Conservation (phyloP, 2,329 filamentous ascomycete species). For the Fusarium nanum region DNA sequence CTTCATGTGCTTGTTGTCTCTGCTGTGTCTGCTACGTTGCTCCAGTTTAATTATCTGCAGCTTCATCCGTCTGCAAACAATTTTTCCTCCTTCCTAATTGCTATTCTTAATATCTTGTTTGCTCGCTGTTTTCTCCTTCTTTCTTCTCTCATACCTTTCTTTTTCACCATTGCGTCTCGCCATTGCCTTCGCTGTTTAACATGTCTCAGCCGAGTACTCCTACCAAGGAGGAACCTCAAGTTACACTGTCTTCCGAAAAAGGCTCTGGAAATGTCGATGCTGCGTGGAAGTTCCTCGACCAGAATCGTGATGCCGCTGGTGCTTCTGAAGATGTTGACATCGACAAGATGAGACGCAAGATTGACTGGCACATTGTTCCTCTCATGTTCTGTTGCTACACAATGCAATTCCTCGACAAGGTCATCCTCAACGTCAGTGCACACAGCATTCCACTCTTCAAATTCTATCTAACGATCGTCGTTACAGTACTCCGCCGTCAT, state of each 20-base stretch:
- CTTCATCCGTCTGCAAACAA: background rate
- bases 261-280: constrained; percentile 51
- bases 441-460: background rate
- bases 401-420: constrained; percentile 74
- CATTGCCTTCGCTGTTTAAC: background rate
- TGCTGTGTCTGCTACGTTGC: background rate
- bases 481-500: constrained; percentile 73
- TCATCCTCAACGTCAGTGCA: constrained; percentile 67
- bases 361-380: constrained; percentile 70
- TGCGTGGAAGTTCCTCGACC: constrained; percentile 60
- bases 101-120: background rate
- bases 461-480: background rate
- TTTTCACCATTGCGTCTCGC: background rate
- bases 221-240: constrained; percentile 14
- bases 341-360: constrained; percentile 62
- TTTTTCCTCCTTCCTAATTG: background rate
- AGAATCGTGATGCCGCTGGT: constrained; percentile 54
- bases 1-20: background rate
- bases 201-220: constrained; percentile 26
- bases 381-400: constrained; percentile 71
- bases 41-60: background rate
- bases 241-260: constrained; percentile 13
- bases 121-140: background rate
- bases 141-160: background rate
- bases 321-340: constrained; percentile 53